These are phyloP conservation scores for Silene coronaria DNA, from an alignment of 179 eudicot species.

Conservation along the genomic window DNA sequence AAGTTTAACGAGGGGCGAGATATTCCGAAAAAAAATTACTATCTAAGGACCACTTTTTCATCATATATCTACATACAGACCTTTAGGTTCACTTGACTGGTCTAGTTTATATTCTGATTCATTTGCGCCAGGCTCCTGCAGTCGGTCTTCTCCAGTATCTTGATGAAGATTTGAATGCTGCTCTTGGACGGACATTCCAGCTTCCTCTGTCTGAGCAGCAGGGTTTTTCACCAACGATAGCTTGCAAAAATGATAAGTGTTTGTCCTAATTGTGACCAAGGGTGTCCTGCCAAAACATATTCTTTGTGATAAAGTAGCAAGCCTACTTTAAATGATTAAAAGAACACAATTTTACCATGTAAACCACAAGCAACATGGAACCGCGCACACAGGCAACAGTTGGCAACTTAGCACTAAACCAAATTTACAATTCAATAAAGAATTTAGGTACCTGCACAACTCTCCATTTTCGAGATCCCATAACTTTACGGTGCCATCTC, in stretches of 20 bases:
- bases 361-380: neutral
- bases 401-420: neutral
- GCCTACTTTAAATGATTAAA: neutral
- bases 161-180: conserved; percentile 24
- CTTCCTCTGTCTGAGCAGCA: conserved; percentile 23
- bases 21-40: neutral
- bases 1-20: neutral
- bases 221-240: conserved; percentile 60
- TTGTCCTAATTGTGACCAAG: conserved; percentile 48
- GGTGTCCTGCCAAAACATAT: conserved; percentile 46
- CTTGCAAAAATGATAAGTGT: conserved; percentile 81
- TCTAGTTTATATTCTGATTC: conserved; percentile 15
- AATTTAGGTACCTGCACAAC: conserved; percentile 50
- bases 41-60: neutral
- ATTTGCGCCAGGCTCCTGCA: conserved; percentile 12
- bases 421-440: neutral
- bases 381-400: neutral
- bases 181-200: conserved; percentile 24
- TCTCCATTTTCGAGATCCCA: conserved; percentile 77
- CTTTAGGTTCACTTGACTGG: conserved; percentile 21
- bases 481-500: conserved; percentile 76
- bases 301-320: conserved; percentile 10
- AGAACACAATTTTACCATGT: neutral
- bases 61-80: conserved; percentile 16
- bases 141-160: conserved; percentile 17